Percentiles rank a stretch among this genome's conserved stretches.
phyloP scores from a whole-genome alignment of 2,329 filamentous ascomycete genomes.

The Aspergillus thermomutatus region DNA sequence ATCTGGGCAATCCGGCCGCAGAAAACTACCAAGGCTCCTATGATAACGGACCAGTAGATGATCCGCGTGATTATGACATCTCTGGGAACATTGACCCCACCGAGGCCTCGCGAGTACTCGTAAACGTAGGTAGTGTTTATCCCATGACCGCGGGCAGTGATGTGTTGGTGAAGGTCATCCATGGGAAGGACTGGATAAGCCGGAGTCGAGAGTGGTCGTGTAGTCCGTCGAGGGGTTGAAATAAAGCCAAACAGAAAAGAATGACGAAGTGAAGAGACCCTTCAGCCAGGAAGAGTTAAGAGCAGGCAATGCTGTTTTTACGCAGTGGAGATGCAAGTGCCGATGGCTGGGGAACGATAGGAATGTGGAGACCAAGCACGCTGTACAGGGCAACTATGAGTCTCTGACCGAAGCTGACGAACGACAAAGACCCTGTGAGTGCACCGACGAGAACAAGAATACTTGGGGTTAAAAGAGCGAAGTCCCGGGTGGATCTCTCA shows the following conservation, averaged over 20 bases:
- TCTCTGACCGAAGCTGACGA: background rate
- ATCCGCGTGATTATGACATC: constrained; percentile 40
- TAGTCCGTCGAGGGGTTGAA: background rate
- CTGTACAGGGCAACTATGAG: background rate
- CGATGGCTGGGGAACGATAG: constrained; percentile 20
- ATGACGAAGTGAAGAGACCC: background rate
- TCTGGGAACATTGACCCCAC: constrained; percentile 37
- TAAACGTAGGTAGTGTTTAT: constrained; percentile 39
- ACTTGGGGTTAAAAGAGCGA: background rate
- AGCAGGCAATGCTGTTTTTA: constrained; percentile 3
- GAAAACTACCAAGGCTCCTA: constrained; percentile 36
- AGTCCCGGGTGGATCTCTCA: background rate
- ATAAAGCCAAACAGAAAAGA: constrained; percentile 1
- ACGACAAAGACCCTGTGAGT: background rate
- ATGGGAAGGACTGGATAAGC: constrained; percentile 19
- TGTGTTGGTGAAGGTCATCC: constrained; percentile 22
- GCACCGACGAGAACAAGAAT: background rate
- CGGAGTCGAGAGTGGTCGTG: constrained; percentile 5
- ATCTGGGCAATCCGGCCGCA: constrained; percentile 42
- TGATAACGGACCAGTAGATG: constrained; percentile 35
- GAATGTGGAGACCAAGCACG: constrained; percentile 16
- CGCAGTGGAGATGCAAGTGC: constrained; percentile 6
- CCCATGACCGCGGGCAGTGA: constrained; percentile 24
- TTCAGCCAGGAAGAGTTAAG: background rate
- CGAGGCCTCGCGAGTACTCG: constrained; percentile 39